Evolutionary conservation across 2,329 filamentous ascomycete species (phyloP), one percentile per base, ranked within the genome.

Genomic region (Stylonectria norvegica): DNA sequence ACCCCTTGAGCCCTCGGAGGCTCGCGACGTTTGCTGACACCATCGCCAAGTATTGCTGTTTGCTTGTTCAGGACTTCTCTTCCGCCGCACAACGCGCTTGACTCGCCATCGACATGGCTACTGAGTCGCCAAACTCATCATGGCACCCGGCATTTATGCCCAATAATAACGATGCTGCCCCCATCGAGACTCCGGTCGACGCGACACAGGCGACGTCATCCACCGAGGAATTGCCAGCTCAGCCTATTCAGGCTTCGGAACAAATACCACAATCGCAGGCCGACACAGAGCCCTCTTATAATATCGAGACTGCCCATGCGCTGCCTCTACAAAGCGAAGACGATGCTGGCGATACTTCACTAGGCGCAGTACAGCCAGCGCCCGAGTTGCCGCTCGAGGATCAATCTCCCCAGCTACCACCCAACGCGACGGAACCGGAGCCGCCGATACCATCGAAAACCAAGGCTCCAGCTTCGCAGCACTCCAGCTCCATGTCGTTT

Each of bases 401-500:
- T 7, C 30, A 32, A 32, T 17, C 30, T 8, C 7, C 17, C 16
- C 11, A 17, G 8, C 7, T 16, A 19, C 15, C 30, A 33, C 31
- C 17, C 15, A 15, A 32, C 19, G 18, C 33, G 10, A 19, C 37
- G 30, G 38, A 38, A 29, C 7, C 36, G 27, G 36, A 41, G 36
- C 8, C 31, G 27, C 5, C 22, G 25, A 32, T 32, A 19, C 17
- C 30, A 19, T 34, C 49, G 20, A 46, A 48, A 31, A 38, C 53
- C 8, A 51, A 55, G 23, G 52, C 49, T n/a, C 63, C 65, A 15
- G 54, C 62, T 14, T 66, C 70, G 18, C 78, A 79, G 48, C 79
- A 83, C 56, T 60, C 72, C 8, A 83, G 78, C 59, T 79, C 72
- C 34, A 71, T 75, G 57, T 84, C 81, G 0, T 84, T 84, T 61